A percentile compares a stretch with the other conserved stretches of the same genome.
These are phyloP conservation scores for Metarhizium album DNA, from an alignment of 2,329 filamentous ascomycete genomes.

Conservation along the genomic window DNA sequence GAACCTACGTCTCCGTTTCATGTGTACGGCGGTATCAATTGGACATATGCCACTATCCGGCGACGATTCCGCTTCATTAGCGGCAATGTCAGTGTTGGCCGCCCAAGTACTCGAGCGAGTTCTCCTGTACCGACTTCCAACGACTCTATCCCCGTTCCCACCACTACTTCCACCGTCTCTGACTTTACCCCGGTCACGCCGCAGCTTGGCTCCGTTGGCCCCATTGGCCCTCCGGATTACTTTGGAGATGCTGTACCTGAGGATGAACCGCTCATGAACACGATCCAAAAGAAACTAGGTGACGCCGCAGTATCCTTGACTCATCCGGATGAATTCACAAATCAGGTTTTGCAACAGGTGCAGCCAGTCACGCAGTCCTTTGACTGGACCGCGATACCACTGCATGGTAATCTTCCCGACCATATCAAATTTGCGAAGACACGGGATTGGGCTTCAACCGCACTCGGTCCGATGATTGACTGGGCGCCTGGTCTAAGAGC, in stretches of 20 bases:
- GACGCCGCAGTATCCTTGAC: constrained; percentile 13
- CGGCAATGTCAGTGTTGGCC: constrained; percentile 31
- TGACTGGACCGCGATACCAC: constrained; percentile 68
- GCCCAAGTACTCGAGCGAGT: constrained; percentile 22
- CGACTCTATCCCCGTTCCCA: constrained; percentile 18
- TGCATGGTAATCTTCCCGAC: constrained; percentile 50
- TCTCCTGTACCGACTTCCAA: constrained; percentile 28
- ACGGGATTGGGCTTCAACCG: constrained; percentile 62
- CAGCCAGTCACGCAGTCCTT: constrained; percentile 31
- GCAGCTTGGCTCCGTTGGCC: constrained; percentile 7
- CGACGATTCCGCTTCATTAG: constrained; percentile 59
- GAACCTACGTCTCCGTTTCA: constrained; percentile 45
- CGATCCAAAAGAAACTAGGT: constrained; percentile 2
- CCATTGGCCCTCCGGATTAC: constrained; percentile 27
- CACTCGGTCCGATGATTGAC: constrained; percentile 62
- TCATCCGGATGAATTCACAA: constrained; percentile 32
- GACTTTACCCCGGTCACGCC: constrained; percentile 25
- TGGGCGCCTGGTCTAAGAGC: constrained; percentile 64
- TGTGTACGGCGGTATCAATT: constrained; percentile 52
- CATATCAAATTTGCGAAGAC: constrained; percentile 66
- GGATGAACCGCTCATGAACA: constrained; percentile 3
- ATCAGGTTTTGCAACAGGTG: constrained; percentile 25
- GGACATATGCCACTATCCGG: constrained; percentile 61
- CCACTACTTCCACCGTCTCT: constrained; percentile 6
- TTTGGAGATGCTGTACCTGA: constrained; percentile 25